Conservation (phyloP, 257 asterid genomes). For the Petunia axillaris region DNA sequence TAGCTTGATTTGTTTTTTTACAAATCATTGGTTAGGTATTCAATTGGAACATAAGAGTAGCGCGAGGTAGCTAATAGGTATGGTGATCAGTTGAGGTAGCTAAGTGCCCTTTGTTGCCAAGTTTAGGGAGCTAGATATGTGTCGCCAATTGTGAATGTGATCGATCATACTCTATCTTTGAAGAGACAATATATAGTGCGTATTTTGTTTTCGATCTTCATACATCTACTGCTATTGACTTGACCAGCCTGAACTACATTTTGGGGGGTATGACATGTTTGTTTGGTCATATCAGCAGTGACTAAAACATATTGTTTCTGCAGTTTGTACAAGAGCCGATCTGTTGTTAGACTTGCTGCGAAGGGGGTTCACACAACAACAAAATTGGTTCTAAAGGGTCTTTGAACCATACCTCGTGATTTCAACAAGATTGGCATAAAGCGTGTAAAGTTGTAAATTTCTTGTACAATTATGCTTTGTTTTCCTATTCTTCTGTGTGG, state of each 20-base stretch:
- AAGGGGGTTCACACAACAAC: constrained; percentile 67
- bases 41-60: no score
- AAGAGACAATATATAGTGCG: not conserved
- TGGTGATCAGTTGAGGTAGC: no score
- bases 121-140: no score
- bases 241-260: not conserved
- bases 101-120: no score
- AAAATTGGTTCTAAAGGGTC: constrained; percentile 60
- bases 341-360: constrained; percentile 64
- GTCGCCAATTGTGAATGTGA: not conserved
- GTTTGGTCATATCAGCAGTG: not conserved
- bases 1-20: no score
- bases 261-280: not conserved
- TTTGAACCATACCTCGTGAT: constrained; percentile 30
- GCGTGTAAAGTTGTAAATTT: not conserved
- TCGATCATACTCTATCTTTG: not conserved
- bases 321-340: constrained; percentile 82
- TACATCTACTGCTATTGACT: not conserved
- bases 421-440: not conserved
- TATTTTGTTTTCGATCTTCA: not conserved
- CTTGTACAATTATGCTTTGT: not conserved
- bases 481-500: not conserved
- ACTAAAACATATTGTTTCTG: constrained; percentile 27
- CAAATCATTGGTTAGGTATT: no score
- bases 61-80: no score